These are phyloP conservation scores for Phialophora expanda DNA, from an alignment of 2,329 filamentous ascomycete species.

Conservation along the genomic window DNA sequence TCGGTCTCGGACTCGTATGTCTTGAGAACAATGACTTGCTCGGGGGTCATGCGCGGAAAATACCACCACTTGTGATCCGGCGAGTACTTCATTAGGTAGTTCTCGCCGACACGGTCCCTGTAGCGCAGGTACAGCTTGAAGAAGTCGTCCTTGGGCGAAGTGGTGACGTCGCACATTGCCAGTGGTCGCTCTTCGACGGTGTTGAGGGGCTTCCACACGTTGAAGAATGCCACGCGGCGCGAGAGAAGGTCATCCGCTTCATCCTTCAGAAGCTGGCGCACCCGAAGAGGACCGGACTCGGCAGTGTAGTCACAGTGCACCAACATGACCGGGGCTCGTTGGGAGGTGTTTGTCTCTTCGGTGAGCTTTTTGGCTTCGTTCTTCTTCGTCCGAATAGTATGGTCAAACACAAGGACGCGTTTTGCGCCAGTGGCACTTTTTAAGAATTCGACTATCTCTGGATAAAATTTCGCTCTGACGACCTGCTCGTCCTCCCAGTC, in stretches of 20 bases:
- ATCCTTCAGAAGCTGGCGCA: slow-evolving; percentile 52
- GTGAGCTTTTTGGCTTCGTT: slow-evolving; percentile 37
- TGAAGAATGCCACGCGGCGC: slow-evolving; percentile 56
- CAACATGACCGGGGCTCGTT: slow-evolving; percentile 37
- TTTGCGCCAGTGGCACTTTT: slow-evolving; percentile 53
- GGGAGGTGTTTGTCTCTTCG: slow-evolving; percentile 41
- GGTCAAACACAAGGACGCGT: slow-evolving; percentile 57
- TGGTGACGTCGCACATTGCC: slow-evolving; percentile 50
- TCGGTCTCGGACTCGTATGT: slow-evolving; percentile 47
- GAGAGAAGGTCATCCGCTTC: slow-evolving; percentile 52
- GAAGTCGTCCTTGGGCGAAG: slow-evolving; percentile 47
- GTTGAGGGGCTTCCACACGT: slow-evolving; percentile 57
- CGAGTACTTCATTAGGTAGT: slow-evolving; percentile 48
- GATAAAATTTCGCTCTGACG: slow-evolving; percentile 53
- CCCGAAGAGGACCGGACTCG: slow-evolving; percentile 50
- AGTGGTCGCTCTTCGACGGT: slow-evolving; percentile 49
- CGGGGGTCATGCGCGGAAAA: slow-evolving; percentile 47
- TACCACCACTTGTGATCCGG: slow-evolving; percentile 49
- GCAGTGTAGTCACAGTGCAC: slow-evolving; percentile 56
- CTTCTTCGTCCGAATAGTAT: slow-evolving; percentile 53
- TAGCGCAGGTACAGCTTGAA: slow-evolving; percentile 51
- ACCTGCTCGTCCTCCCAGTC: slow-evolving; percentile 47
- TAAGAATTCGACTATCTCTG: slow-evolving; percentile 54
- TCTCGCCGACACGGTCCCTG: slow-evolving; percentile 48
- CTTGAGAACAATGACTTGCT: slow-evolving; percentile 49